Conservation (phyloP, 2,329 filamentous ascomycete species). For the Neocucurbitaria cava region DNA sequence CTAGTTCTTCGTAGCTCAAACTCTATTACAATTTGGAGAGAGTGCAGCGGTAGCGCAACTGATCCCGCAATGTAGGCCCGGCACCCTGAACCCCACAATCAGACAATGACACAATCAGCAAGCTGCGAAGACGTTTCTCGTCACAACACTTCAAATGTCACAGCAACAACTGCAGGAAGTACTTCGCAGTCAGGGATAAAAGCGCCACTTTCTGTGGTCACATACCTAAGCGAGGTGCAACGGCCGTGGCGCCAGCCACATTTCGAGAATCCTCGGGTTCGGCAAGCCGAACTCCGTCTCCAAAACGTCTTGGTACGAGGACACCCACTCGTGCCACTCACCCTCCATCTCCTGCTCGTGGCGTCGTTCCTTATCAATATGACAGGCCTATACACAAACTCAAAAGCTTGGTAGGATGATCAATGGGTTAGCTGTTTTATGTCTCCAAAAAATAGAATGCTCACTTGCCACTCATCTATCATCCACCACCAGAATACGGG, state of each 20-base stretch:
- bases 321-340: background rate
- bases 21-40: background rate
- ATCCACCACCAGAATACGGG: too few species aligned
- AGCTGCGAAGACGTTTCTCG: background rate
- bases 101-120: background rate
- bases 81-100: background rate
- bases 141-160: background rate
- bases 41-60: background rate
- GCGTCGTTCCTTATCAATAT: too few species aligned
- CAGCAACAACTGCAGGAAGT: too few species aligned
- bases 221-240: background rate
- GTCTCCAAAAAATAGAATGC: too few species aligned
- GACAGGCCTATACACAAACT: too few species aligned
- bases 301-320: background rate
- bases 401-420: too few species aligned
- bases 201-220: background rate
- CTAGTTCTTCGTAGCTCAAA: background rate
- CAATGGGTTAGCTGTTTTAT: too few species aligned
- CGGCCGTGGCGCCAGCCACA: background rate
- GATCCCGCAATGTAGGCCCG: background rate
- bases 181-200: too few species aligned
- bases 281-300: background rate
- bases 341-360: background rate
- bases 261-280: background rate
- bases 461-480: too few species aligned